Percentiles rank a stretch among this genome's conserved stretches.
Conservation (phyloP, 495 filamentous ascomycete genomes). For the Usnea hakonensis region DNA sequence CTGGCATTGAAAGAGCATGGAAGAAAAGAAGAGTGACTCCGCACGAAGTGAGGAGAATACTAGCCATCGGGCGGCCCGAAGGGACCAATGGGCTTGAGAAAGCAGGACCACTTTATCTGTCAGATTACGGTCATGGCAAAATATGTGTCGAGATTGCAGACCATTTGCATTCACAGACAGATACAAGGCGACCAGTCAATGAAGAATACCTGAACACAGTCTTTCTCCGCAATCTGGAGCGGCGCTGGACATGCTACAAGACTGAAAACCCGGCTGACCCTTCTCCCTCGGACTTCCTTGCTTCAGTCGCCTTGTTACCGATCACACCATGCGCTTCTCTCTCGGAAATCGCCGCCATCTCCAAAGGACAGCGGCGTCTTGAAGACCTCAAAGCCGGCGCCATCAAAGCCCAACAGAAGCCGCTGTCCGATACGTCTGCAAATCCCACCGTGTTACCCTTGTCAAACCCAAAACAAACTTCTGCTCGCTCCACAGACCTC, state of each 20-base stretch:
- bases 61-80: constrained; percentile 42
- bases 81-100: constrained; percentile 15
- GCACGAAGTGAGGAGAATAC: constrained; percentile 49
- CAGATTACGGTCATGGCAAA: constrained; percentile 52
- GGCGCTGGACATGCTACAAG: constrained; percentile 35
- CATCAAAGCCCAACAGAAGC: constrained; percentile 21
- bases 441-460: not conserved
- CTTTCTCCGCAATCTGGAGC: constrained; percentile 44
- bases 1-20: constrained; percentile 52
- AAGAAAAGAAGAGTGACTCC: constrained; percentile 49
- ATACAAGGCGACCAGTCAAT: constrained; percentile 43
- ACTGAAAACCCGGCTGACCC: constrained; percentile 20
- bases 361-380: constrained; percentile 54
- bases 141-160: constrained; percentile 38
- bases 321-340: constrained; percentile 42
- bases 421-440: constrained; percentile 1
- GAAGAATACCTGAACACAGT: constrained; percentile 47
- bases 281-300: constrained; percentile 37
- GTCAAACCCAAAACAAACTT: constrained; percentile 3
- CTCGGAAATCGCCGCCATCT: constrained; percentile 35
- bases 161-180: constrained; percentile 31
- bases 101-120: constrained; percentile 36
- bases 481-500: constrained; percentile 27
- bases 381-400: constrained; percentile 47
- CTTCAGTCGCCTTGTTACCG: constrained; percentile 46